Evolutionary conservation across 441 rosid genomes (phyloP).

Genomic region (Syzygium malaccense): DNA sequence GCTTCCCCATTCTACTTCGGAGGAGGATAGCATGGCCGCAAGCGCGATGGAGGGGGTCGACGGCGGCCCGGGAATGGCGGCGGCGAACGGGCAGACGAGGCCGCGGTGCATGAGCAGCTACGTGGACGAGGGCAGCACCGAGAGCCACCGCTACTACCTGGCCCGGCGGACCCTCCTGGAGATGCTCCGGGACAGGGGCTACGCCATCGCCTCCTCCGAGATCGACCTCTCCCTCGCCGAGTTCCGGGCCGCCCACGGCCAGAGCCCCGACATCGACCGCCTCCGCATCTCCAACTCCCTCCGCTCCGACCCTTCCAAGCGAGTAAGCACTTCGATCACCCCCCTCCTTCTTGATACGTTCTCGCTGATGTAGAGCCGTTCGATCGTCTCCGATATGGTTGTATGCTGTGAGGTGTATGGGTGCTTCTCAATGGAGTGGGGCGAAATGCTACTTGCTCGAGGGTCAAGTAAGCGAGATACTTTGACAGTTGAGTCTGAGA

Average conservation of each 20-base stretch:
- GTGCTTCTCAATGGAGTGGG: not conserved
- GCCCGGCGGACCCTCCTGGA: slow-evolving; percentile 62
- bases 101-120: slow-evolving; percentile 44
- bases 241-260: slow-evolving; percentile 53
- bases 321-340: slow-evolving; percentile 24
- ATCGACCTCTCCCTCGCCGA: slow-evolving; percentile 53
- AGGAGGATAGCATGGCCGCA: not conserved
- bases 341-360: too few species aligned
- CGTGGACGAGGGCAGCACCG: slow-evolving; percentile 51
- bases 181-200: slow-evolving; percentile 91
- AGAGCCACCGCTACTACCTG: slow-evolving; percentile 67
- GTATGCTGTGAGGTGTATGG: not conserved
- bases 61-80: not conserved
- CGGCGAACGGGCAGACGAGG: slow-evolving; percentile 6
- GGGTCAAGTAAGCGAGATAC: not conserved
- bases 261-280: slow-evolving; percentile 55
- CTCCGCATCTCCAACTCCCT: slow-evolving; percentile 52
- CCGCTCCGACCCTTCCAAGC: slow-evolving; percentile 50
- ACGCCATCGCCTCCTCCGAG: slow-evolving; percentile 51
- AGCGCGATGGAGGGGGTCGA: not conserved
- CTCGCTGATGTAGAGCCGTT: not conserved
- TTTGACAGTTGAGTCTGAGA: not conserved
- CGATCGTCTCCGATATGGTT: not conserved
- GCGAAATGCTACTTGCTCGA: not conserved
- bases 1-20: not conserved